Evolutionary conservation across 352 stramenopile genomes (phyloP).

Genomic region (Pythium monospermum): DNA sequence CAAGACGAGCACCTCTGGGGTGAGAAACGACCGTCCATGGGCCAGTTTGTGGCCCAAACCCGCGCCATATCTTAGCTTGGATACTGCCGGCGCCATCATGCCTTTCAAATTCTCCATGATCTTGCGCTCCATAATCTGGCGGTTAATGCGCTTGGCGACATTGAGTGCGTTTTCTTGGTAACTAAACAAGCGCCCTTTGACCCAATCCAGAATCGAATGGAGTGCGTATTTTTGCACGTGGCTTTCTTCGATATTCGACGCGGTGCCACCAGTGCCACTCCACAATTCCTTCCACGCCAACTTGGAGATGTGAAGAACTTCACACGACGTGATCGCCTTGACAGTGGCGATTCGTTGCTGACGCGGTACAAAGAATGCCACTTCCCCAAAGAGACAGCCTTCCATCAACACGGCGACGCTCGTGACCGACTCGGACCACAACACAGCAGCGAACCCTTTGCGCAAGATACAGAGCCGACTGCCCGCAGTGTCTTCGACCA

Average conservation of each 20-base stretch:
- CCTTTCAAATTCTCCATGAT: slow-evolving; percentile 25
- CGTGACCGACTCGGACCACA: slow-evolving; percentile 46
- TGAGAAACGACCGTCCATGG: slow-evolving; percentile 19
- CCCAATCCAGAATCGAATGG: slow-evolving; percentile 59
- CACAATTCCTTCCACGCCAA: slow-evolving; percentile 62
- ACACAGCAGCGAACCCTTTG: slow-evolving; percentile 43
- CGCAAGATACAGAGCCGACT: slow-evolving; percentile 52
- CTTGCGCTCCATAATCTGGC: slow-evolving; percentile 21
- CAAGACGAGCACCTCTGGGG: slow-evolving; percentile 36
- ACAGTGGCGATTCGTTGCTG: slow-evolving; percentile 63
- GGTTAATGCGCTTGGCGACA: slow-evolving; percentile 41
- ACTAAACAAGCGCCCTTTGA: slow-evolving; percentile 27
- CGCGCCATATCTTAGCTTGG: background rate
- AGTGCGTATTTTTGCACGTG: slow-evolving; percentile 50
- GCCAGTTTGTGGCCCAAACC: background rate
- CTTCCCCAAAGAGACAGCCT: slow-evolving; percentile 60
- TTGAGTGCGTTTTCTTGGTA: slow-evolving; percentile 40
- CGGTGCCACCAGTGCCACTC: slow-evolving; percentile 20
- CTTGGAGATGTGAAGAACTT: slow-evolving; percentile 60
- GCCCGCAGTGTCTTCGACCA: slow-evolving; percentile 52
- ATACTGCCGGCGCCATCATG: slow-evolving; percentile 21
- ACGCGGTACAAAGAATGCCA: slow-evolving; percentile 56
- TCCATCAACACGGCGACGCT: slow-evolving; percentile 57
- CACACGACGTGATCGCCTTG: slow-evolving; percentile 49
- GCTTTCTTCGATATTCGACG: slow-evolving; percentile 31